Base-by-base conservation (phyloP, 371 early-diverging fungal genomes). In the Gilbertella persicaria region DNA sequence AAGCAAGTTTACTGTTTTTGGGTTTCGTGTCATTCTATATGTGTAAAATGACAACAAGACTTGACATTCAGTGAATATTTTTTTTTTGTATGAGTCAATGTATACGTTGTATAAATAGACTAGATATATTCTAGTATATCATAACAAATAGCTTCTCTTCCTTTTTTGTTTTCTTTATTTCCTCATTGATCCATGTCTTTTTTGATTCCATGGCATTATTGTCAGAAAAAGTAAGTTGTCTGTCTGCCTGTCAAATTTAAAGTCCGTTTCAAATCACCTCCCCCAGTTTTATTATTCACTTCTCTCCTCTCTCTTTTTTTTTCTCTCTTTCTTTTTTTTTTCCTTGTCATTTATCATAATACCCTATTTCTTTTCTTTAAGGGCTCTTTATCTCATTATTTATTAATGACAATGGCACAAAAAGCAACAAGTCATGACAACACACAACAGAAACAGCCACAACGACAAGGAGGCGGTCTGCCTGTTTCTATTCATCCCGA, bases 401-500 rank as follows among this genome's bases (percentile, higher is more conserved):
- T 25, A 29, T 36, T 33, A 19, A 35, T 28, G 17, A 46, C 46
- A 33, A 49, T 56, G 57, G 50, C 50, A 9, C 50, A 56, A 50
- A 56, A 49, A 56, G 26, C 49, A 44, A 56, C 36, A 12, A 44
- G 46, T 23, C 43, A 47, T 55, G 48, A 47, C 14, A 47, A 35
- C 23, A 13, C 16, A 28, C 37, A 46, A 30, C 38, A 36, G 33
- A 54, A 46, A 9, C 53, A 25, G 17, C 39, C 47, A 25, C 45
- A 44, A 28, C 37, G 41, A 29, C 38, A 29, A 30, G 23, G 23
- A 28, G 53, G 48, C 33, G 61, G 54, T 29, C 51, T 68, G 24
- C 69, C 69, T 36, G 68, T 67, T 13, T 44, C 71, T n/a, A 73
- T 85, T 53, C 89, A 89, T 61, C 85, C 85, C 2, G 89, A 90